Evolutionary conservation across 768 basidiomycete genomes (phyloP), one percentile per base, ranked within the genome.

Genomic region (Termitomyces sp.): DNA sequence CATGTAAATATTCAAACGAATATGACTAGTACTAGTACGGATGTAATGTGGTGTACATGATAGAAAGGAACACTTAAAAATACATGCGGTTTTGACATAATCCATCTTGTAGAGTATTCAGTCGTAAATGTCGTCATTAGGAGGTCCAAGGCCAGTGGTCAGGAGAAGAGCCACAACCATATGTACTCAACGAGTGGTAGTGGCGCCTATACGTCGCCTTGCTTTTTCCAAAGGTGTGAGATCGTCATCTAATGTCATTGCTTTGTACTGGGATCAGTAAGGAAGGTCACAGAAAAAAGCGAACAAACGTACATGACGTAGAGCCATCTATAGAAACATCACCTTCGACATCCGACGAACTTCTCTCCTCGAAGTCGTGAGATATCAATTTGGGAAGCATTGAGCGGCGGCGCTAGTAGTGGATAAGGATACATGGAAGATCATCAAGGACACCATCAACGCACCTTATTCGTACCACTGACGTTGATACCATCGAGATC

Each of bases 191-290:
- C 44, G 47, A 26, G 39, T 36, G 18, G 5, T 22, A 48, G 42
- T n/a, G n/a, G n/a, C n/a, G n/a, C n/a, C 80, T 63, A 76, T 80
- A 51, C 85, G 78, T 57, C 81, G 72, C 32, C 85, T 76, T 34
- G 87, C 89, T 62, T 82, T 79, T 70, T 91, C 89, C 36, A 91
- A 72, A 0, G 89, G 89, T 5, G 88, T 78, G 27, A 91, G 64
- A 56, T 81, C 79, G 33, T 87, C 84, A 36, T 82, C 82, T 36
- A 75, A 56, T 50, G 65, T 71, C 46, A 79, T 67, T 4, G 81
- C 82, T 79, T 61, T 56, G 24, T 58, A 46, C 32, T 59, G 48
- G 57, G 18, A 6, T 71, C 60, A 65, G 57, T 52, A 20, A 47
- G 22, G 30, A 45, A 5, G 13, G 27, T 30, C 33, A 46, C 7